phyloP scores from a whole-genome alignment of 1,139 yeast genomes.

The Diutina mesorugosa region DNA sequence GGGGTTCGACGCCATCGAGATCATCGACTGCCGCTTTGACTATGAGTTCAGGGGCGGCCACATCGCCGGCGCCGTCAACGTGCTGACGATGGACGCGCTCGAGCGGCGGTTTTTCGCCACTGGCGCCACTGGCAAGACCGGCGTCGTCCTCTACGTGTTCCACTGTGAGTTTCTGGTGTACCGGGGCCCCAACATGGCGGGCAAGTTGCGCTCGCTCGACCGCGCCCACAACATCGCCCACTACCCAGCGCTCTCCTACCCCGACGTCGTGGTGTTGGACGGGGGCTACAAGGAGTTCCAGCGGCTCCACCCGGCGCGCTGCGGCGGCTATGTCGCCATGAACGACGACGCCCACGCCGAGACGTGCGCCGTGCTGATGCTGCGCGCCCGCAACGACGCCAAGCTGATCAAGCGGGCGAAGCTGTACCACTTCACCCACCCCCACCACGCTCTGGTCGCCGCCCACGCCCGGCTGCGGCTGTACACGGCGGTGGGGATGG shows the following conservation, averaged over 20 bases:
- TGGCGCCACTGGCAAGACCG: conserved; percentile 5
- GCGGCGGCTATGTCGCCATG: conserved; percentile 81
- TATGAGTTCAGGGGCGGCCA: conserved; percentile 93
- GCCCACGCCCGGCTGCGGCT: neutral
- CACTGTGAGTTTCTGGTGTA: conserved; percentile 92
- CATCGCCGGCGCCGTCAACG: conserved; percentile 68
- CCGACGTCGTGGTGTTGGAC: conserved; percentile 76
- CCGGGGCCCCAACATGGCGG: conserved; percentile 88
- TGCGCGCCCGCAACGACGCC: conserved; percentile 48
- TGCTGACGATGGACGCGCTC: conserved; percentile 56
- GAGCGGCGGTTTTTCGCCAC: conserved; percentile 31
- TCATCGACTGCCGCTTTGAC: conserved; percentile 84
- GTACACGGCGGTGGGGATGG: neutral
- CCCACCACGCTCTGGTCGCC: conserved; percentile 1
- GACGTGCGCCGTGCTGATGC: conserved; percentile 62
- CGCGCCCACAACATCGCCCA: conserved; percentile 56
- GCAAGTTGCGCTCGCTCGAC: conserved; percentile 74
- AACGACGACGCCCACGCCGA: conserved; percentile 55
- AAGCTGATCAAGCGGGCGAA: conserved; percentile 31
- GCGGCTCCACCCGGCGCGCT: conserved; percentile 44
- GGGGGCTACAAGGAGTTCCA: conserved; percentile 80
- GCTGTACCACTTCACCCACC: conserved; percentile 15
- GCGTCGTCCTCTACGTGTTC: conserved; percentile 43
- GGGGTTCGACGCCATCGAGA: conserved; percentile 44
- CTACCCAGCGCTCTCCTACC: conserved; percentile 74